Evolutionary conservation across 208 protist species (phyloP).

Genomic region (Trypanosoma platydactyli): DNA sequence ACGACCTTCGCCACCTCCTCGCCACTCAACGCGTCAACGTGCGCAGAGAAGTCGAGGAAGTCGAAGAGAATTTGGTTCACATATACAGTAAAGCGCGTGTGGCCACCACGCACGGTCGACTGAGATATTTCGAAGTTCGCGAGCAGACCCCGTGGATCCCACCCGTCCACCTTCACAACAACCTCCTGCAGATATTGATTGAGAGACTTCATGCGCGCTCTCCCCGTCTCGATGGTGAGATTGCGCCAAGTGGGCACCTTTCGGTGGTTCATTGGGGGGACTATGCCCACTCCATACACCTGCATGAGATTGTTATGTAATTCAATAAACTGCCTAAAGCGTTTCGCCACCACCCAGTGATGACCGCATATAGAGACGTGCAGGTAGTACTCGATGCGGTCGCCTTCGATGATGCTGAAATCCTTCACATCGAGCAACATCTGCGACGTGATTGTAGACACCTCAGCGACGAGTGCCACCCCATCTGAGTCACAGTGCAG

Average conservation of each 20-base stretch:
- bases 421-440: constrained; percentile 21
- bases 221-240: constrained; percentile 21
- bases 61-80: constrained; percentile 30
- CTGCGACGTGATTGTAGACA: constrained; percentile 24
- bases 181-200: constrained; percentile 19
- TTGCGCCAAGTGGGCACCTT: constrained; percentile 20
- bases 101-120: neutral
- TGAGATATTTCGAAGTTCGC: constrained; percentile 20
- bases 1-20: constrained; percentile 23
- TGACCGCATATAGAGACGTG: constrained; percentile 26
- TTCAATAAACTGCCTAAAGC: constrained; percentile 15
- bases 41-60: constrained; percentile 20
- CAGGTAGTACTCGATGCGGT: constrained; percentile 27
- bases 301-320: constrained; percentile 14
- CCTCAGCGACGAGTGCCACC: constrained; percentile 18
- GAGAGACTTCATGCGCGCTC: constrained; percentile 4
- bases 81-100: constrained; percentile 17
- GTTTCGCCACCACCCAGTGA: constrained; percentile 25
- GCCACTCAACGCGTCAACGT: constrained; percentile 20
- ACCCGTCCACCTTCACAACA: constrained; percentile 10
- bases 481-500: constrained; percentile 8
- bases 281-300: constrained; percentile 10
- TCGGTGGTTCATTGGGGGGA: constrained; percentile 3
- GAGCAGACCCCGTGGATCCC: constrained; percentile 21
- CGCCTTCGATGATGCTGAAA: constrained; percentile 25